A percentile compares a stretch with the other conserved stretches of the same genome.
phyloP scores from a whole-genome alignment of 2,329 filamentous ascomycete species.

The Rhynchosporium secalis region DNA sequence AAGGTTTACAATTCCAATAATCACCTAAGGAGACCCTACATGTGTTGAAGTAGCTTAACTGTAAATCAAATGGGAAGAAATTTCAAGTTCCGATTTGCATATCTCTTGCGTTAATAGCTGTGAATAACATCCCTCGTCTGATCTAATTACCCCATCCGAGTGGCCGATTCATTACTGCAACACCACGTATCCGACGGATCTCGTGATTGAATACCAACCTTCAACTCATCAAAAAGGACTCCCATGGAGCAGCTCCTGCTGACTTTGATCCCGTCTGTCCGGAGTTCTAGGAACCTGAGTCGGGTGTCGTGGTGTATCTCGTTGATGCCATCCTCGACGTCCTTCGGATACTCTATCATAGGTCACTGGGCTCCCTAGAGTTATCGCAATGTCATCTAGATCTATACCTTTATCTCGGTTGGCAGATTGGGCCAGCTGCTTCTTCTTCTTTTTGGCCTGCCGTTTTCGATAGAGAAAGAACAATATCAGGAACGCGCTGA shows the following conservation, averaged over 20 bases:
- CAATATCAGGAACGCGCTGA: background rate
- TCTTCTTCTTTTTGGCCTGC: background rate
- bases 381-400: background rate
- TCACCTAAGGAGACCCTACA: no score
- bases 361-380: conserved; percentile 3
- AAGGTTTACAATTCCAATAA: no score
- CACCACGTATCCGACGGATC: background rate
- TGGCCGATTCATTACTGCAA: background rate
- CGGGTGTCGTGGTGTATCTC: background rate
- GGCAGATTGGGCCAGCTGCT: background rate
- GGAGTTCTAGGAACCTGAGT: background rate
- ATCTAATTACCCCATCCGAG: no score
- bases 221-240: background rate
- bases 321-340: conserved; percentile 1
- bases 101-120: no score
- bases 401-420: background rate
- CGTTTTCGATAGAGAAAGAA: conserved; percentile 3
- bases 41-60: no score
- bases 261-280: background rate
- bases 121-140: no score
- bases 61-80: no score
- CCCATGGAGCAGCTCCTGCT: background rate
- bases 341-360: conserved; percentile 4
- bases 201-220: background rate
- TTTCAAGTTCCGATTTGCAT: no score